Evolutionary conservation across 202 grass and related monocot species (phyloP), one percentile per base, ranked within the genome.

Genomic region (Schoenoplectus tabernaemontani): DNA sequence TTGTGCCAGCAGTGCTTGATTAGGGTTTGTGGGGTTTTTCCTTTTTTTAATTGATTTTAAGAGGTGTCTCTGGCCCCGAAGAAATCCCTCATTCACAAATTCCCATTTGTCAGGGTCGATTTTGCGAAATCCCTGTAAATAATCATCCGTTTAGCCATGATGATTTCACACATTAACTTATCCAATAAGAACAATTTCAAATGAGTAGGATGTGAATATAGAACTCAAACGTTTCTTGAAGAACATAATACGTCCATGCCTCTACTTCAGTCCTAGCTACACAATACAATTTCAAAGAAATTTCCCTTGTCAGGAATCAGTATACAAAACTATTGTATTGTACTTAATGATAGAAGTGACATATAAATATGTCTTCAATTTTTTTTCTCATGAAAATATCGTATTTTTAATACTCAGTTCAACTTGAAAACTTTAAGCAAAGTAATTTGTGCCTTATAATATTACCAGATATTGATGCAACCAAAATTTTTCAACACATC

Each of bases 81-180:
- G 70, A 84, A 97, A 97, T 30, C 85, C 83, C 66, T 91, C 87
- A 26, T 89, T 91, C 6, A 87, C 93, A 69, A 97, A 97, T 63
- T 97, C 93, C 93, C 93, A 93, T 76, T 84, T 89, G 67, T 90
- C 91, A 12, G 91, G 83, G 58, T 93, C 87, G 6, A 91, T 82
- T 82, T 97, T 97, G 82, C 85, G 90, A 80, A 97, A 97, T 33
- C 93, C 93, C 93, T 97, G 91, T 67, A 87, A 5, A 71, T 68
- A 72, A 76, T n/a, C 59, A 57, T 2, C 48, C 30, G 42, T 26
- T 86, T 78, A 71, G 23, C 57, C 1, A 82, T 16, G 20, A 51
- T 62, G 70, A 62, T 75, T 56, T 41, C 71, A 85, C 51, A 73
- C 33, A 39, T 37, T 62, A 28, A 79, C 59, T 90, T 88, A 82